A percentile compares a stretch with the other conserved stretches of the same genome.
These are phyloP conservation scores for Triticum aestivum DNA, from an alignment of 176 grass and related monocot species.

Conservation along the genomic window DNA sequence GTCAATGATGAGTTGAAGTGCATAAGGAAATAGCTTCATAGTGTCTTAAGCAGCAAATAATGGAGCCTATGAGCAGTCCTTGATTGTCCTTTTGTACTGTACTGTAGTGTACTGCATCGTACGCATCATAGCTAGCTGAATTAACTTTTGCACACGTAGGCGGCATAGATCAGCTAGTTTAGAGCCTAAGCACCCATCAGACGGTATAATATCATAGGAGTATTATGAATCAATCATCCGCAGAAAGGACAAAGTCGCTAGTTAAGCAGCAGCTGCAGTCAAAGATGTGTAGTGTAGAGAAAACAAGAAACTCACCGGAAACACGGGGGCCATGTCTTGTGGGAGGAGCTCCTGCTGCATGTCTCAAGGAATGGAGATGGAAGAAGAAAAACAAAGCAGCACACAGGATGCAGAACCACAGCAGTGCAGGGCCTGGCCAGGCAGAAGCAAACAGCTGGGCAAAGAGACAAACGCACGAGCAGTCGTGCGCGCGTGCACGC, in stretches of 20 bases:
- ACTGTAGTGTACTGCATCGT: neutral
- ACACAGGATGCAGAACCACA: neutral
- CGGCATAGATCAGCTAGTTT: conserved; percentile 7
- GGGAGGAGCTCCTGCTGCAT: conserved; percentile 30
- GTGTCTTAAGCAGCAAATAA: conserved; percentile 32
- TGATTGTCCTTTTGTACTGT: conserved; percentile 25
- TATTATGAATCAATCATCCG: conserved; percentile 21
- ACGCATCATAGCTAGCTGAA: neutral
- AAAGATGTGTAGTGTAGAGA: conserved; percentile 15
- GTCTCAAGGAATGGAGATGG: conserved; percentile 2
- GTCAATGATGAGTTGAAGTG: neutral
- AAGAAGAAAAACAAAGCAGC: conserved; percentile 25
- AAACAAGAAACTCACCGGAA: conserved; percentile 21
- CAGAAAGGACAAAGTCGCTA: conserved; percentile 35
- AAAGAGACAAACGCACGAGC: conserved; percentile 35
- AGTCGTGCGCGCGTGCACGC: neutral
- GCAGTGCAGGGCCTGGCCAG: conserved; percentile 5
- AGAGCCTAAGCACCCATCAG: conserved; percentile 19
- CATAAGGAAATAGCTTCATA: neutral
- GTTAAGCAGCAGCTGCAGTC: conserved; percentile 32
- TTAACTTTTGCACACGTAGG: neutral
- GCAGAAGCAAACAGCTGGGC: conserved; percentile 21
- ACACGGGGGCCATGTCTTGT: conserved; percentile 40
- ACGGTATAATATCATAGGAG: neutral
- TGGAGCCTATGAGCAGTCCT: conserved; percentile 3